Evolutionary conservation across 208 protist species (phyloP), one percentile per base, ranked within the genome.

Genomic region (Trypanosoma scelopori): DNA sequence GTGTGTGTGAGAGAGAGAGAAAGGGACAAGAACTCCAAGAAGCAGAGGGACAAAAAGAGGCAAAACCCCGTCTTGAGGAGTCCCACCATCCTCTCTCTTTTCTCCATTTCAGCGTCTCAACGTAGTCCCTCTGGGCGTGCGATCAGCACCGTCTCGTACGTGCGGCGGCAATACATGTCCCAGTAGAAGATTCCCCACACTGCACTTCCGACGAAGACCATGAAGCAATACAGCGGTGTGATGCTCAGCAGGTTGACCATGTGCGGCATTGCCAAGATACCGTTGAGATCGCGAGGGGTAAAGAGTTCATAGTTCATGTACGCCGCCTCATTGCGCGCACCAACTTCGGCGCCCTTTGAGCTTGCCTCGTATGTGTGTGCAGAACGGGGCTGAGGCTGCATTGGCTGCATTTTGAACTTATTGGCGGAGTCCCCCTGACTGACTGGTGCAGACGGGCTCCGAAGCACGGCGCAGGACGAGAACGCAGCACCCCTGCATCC

Each of bases 171-270:
- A 69, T 95, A 92, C 32, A 92, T 57, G 53, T 95, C 85, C 89
- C 89, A 95, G 71, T 92, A 92, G 60, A 92, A 89, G 37, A 95
- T 73, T 9, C 85, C 89, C 89, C 89, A 95, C 12, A 71, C 66
- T 13, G 71, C 79, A 23, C 82, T 76, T 22, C 55, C 84, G 43
- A 92, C 37, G 57, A 73, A 87, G 23, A 92, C 50, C 1, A 91
- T 39, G 27, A 61, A 52, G 58, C 81, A 88, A 74, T 91, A 92
- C 28, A 92, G 28, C 1, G 89, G 89, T 4, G 81, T 76, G 13
- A 92, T 76, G 13, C 84, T 91, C 32, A 95, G 63, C 4, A 95
- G 58, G 51, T 95, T 95, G 59, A 95, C 65, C 42, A 71, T n/a
- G 30, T 82, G 76, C 0, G 89, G 89, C 81, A 88, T 92, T 60